Evolutionary conservation across 768 basidiomycete species (phyloP), one percentile per base, ranked within the genome.

Genomic region (Dacryopinax spathularia): DNA sequence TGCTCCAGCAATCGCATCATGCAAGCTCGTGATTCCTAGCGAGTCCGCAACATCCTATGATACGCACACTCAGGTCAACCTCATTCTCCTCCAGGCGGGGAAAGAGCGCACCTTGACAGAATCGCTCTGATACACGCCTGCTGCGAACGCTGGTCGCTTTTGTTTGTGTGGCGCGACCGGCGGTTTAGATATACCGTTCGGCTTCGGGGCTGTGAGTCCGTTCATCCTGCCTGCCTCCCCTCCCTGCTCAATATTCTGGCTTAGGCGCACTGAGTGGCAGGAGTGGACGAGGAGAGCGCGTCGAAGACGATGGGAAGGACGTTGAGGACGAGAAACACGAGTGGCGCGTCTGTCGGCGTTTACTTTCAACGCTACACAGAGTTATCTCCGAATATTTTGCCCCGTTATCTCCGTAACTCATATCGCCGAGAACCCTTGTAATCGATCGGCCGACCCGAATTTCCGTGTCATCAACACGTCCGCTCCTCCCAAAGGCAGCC

Each of bases 41-140:
- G 88, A 86, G 68, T 97, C 95, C 33, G 96, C 93, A 48, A 88
- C 86, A 77, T 98, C 93, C 93, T 95, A 70, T n/a, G 61, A 43
- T 68, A 35, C 36, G 62, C 36, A 33, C 63, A 25, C 35, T 33
- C 56, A 34, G 36, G 64, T 33, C 29, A 13, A 13, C 18, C 22
- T 10, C 20, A 29, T 3, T 3, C n/a, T n/a, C n/a, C 18, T 5
- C 16, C 18, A 18, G 5, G 39, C 18, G 25, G 31, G 25, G 29
- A 29, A 56, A 7, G 48, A 22, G 31, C 10, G 29, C 5, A 56
- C 48, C 48, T 56, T 56, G 12, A 56, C 29, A 20, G 48, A 56
- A 29, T 56, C 48, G 18, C 48, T 56, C 48, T 56, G 48, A 13
- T 27, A 27, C 10, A 56, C 48, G 29, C 48, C 48, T 10, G 13